Base-by-base conservation (phyloP, 306 rosid species). In the Medicago lupulina region DNA sequence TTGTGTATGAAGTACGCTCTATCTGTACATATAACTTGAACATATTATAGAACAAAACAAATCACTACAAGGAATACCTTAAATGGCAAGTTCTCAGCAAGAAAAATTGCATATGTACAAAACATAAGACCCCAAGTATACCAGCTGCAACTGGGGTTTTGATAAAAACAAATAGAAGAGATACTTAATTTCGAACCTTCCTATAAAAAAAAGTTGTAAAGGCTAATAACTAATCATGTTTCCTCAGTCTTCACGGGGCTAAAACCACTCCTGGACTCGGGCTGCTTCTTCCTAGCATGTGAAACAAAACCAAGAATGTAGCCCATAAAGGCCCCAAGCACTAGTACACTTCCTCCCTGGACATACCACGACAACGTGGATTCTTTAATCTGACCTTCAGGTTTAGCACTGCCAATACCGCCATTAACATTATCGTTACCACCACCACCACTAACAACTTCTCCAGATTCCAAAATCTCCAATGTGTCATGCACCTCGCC, bases 251-350 rank as follows among this genome's bases (percentile, higher is more conserved):
- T 92, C 84, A 95, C 86, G 0, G 85, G 89, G 75, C 84, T 80
- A 96, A 97, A 95, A 74, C 63, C 79, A 57, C 55, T 84, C 76
- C 15, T 70, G 6, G 85, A 12, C 21, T 49, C 77, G 8, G 71
- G 4, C 67, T 83, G 4, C 67, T 83, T 85, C 85, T 85, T 92
- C 84, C 84, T 81, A 34, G 86, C 69, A 69, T 80, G 90, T 7
- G 93, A 85, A 72, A 89, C 2, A 50, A 84, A 90, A 54, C 97
- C 97, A 74, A 91, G 44, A 39, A 90, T 74, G 74, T 90, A 95
- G 14, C 99, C 99, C 67, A 86, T 18, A 50, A 95, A 82, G 58
- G 91, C 96, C 23, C 97, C 99, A 51, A 93, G 87, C 70, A 85
- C 79, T 83, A 93, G 67, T 21, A 93, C 75, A 71, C 95, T 85